Conservation (phyloP, 805 yeast genomes). For the Yarrowia osloensis region DNA sequence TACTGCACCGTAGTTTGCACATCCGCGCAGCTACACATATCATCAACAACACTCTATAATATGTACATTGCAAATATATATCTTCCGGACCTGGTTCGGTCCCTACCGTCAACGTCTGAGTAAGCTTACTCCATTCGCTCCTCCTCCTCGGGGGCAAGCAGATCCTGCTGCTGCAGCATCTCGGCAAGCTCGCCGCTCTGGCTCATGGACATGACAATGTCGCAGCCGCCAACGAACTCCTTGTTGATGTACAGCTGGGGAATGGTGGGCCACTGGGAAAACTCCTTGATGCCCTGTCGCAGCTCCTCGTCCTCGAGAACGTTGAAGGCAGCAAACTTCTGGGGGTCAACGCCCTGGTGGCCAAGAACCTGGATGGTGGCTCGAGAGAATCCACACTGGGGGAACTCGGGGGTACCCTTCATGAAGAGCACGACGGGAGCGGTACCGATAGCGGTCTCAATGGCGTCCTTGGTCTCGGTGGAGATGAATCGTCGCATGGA, state of each 20-base stretch:
- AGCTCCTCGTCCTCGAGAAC: slow-evolving; percentile 93
- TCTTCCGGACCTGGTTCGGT: neutral
- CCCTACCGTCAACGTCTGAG: neutral
- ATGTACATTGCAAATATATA: slow-evolving; percentile 28
- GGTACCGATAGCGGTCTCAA: slow-evolving; percentile 78
- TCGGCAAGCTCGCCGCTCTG: slow-evolving; percentile 83
- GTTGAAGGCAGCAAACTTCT: slow-evolving; percentile 93
- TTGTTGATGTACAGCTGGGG: slow-evolving; percentile 89
- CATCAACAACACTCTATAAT: neutral
- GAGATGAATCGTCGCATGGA: slow-evolving; percentile 55
- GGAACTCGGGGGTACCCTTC: slow-evolving; percentile 98
- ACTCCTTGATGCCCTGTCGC: slow-evolving; percentile 94
- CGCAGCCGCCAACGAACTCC: slow-evolving; percentile 98
- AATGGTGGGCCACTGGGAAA: slow-evolving; percentile 96
- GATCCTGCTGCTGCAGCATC: slow-evolving; percentile 73
- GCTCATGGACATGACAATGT: slow-evolving; percentile 89
- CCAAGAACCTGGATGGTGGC: slow-evolving; percentile 93
- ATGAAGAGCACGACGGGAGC: slow-evolving; percentile 96
- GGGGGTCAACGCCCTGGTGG: slow-evolving; percentile 95
- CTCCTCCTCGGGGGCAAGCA: slow-evolving; percentile 72
- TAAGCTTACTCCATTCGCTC: neutral
- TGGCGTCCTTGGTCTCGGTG: slow-evolving; percentile 78
- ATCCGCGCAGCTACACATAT: no score
- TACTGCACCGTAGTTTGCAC: no score
- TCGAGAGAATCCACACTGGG: slow-evolving; percentile 96